Base-by-base conservation (phyloP, 345 rosid genomes). In the Mercurialis annua region DNA sequence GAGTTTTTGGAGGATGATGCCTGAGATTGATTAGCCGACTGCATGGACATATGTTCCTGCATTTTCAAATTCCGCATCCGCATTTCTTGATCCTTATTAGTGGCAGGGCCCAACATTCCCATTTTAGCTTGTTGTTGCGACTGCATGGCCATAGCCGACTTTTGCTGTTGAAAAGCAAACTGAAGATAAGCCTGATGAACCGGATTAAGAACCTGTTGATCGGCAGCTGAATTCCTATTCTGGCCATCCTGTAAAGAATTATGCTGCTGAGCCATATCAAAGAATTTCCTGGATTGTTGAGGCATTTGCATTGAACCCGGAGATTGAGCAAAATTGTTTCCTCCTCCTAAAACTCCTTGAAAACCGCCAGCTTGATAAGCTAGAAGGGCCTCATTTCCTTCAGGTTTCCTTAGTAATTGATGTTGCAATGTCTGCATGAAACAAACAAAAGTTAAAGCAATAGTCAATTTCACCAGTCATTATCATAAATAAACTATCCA, bases 101-200 rank as follows among this genome's bases (percentile, higher is more conserved):
- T 40, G 63, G 74, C 70, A 58, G 86, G 67, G 33, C 84, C 85
- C 74, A 85, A 11, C 80, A 82, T 80, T 73, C 88, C 95, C 86
- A 84, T 80, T 69, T 86, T 92, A 72, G 90, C 84, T 82, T 86
- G 96, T 68, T 88, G 96, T 59, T 87, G 89, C 15, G 83, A 67
- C 64, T 77, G 87, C 75, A 73, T 69, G 26, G 71, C 76, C 66
- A 79, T 65, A 60, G 85, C 70, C 20, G 91, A 79, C 77, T 87
- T 87, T 51, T 87, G 90, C 58, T 76, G 96, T 66, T 85, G 92
- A 30, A 81, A 71, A 78, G 92, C 93, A 79, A 68, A 84, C 74
- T 92, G 99, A 30, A 85, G 70, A 85, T 88, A 88, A 5, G 96
- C 98, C 78, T 92, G 98, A 59, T 90, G 97, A 70, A 80, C 78